A percentile compares a stretch with the other conserved stretches of the same genome.
These are phyloP conservation scores for Jatropha multifida DNA, from an alignment of 441 rosid genomes.

Conservation along the genomic window DNA sequence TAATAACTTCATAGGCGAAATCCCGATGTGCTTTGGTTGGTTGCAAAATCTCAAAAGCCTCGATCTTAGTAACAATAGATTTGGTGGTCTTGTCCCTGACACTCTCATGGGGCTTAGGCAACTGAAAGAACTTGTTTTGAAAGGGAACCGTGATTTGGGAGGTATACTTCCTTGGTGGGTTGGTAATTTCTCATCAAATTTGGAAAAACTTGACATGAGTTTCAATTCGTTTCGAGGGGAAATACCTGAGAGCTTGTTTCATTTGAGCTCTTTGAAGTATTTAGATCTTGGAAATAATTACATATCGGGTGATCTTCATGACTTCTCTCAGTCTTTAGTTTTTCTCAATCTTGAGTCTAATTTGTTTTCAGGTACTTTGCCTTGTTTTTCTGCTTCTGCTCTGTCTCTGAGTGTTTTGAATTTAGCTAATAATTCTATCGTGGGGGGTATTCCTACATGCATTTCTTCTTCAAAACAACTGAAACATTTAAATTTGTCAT, in stretches of 20 bases:
- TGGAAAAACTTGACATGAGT: constrained; percentile 65
- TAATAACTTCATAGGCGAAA: constrained; percentile 53
- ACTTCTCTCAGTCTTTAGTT: constrained; percentile 60
- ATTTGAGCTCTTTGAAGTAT: constrained; percentile 50
- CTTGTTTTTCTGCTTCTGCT: constrained; percentile 67
- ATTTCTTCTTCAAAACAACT: constrained; percentile 55
- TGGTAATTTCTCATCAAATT: constrained; percentile 55
- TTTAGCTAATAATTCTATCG: constrained; percentile 61
- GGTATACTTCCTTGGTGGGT: constrained; percentile 70
- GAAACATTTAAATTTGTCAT: constrained; percentile 63
- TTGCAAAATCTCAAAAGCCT: constrained; percentile 53
- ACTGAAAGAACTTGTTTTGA: constrained; percentile 57
- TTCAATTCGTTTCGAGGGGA: constrained; percentile 67
- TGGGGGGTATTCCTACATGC: constrained; percentile 91
- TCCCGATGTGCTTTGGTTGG: constrained; percentile 63
- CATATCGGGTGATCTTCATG: constrained; percentile 52
- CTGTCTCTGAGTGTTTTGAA: constrained; percentile 52
- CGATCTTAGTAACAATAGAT: constrained; percentile 61
- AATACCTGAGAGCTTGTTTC: constrained; percentile 55
- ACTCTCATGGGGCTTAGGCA: constrained; percentile 43
- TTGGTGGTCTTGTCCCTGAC: constrained; percentile 58
- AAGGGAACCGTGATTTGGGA: constrained; percentile 52
- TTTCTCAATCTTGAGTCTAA: constrained; percentile 72
- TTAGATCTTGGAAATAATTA: constrained; percentile 65
- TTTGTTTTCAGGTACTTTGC: constrained; percentile 74